These are phyloP conservation scores for Teunomyces cretensis DNA, from an alignment of 805 yeast genomes.

Conservation along the genomic window DNA sequence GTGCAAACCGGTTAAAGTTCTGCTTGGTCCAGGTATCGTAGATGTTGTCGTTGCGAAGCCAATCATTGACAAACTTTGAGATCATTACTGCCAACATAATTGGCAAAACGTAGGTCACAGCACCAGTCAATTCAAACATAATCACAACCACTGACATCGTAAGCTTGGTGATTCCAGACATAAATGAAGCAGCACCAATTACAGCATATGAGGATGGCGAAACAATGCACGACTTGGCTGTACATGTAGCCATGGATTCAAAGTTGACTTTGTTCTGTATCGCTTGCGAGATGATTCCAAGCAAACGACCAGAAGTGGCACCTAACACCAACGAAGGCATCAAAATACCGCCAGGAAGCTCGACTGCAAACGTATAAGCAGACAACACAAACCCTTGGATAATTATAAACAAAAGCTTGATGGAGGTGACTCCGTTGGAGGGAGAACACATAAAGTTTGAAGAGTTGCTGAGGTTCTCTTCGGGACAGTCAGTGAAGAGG, in stretches of 20 bases:
- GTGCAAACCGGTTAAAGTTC: conserved; percentile 24
- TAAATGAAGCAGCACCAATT: conserved; percentile 81
- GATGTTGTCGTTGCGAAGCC: conserved; percentile 56
- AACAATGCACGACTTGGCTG: conserved; percentile 53
- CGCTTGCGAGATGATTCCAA: conserved; percentile 52
- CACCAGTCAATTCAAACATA: conserved; percentile 93
- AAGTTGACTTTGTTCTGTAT: conserved; percentile 42
- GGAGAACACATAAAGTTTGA: conserved; percentile 37
- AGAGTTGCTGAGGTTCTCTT: conserved; percentile 17
- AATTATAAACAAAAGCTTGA: conserved; percentile 37
- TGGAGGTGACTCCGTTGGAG: conserved; percentile 20
- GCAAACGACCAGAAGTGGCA: conserved; percentile 54
- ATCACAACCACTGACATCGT: conserved; percentile 83
- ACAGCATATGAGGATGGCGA: conserved; percentile 88
- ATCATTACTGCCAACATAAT: conserved; percentile 81
- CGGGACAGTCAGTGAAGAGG: conserved; percentile 67
- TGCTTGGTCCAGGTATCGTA: conserved; percentile 51
- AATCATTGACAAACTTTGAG: conserved; percentile 71
- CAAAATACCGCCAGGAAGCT: conserved; percentile 66
- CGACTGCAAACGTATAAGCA: conserved; percentile 66
- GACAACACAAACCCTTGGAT: conserved; percentile 59
- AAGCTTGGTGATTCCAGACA: conserved; percentile 78
- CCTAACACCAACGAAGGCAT: conserved; percentile 66
- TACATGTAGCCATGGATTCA: conserved; percentile 38
- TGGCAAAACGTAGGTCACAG: conserved; percentile 78